These are phyloP conservation scores for Hypholoma fasciculare DNA, from an alignment of 768 basidiomycete genomes.

Conservation along the genomic window DNA sequence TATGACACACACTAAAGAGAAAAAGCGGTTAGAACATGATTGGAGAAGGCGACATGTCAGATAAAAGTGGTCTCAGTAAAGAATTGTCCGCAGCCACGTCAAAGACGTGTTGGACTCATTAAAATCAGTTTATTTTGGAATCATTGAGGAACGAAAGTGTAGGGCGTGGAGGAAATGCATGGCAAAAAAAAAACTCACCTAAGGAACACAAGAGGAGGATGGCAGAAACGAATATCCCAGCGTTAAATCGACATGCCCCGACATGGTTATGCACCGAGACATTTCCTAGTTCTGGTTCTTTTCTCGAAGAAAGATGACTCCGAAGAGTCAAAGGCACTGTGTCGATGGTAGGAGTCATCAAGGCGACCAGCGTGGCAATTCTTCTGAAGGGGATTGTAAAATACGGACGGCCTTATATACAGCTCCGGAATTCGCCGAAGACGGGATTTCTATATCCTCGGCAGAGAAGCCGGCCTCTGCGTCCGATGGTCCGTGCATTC, in stretches of 20 bases:
- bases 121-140: conserved; percentile 48
- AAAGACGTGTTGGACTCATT: conserved; percentile 46
- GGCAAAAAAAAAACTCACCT: conserved; percentile 21
- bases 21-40: background rate
- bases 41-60: background rate
- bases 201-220: conserved; percentile 1
- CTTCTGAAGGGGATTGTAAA: conserved; percentile 28
- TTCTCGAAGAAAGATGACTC: conserved; percentile 41
- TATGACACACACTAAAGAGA: background rate
- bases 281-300: conserved; percentile 48
- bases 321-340: conserved; percentile 47
- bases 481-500: background rate
- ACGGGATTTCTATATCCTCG: conserved; percentile 7
- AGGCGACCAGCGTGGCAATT: conserved; percentile 50
- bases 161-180: background rate
- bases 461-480: background rate
- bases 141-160: conserved; percentile 32
- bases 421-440: conserved; percentile 10
- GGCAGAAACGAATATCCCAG: conserved; percentile 35
- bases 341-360: conserved; percentile 39
- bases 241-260: conserved; percentile 46
- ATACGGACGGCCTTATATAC: conserved; percentile 19
- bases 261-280: conserved; percentile 37
- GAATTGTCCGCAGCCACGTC: conserved; percentile 36
- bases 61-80: conserved; percentile 32